Percentiles rank a stretch among this genome's conserved stretches.
Evolutionary conservation across 2,329 filamentous ascomycete species (phyloP).

Genomic region (Cladophialophora carrionii): DNA sequence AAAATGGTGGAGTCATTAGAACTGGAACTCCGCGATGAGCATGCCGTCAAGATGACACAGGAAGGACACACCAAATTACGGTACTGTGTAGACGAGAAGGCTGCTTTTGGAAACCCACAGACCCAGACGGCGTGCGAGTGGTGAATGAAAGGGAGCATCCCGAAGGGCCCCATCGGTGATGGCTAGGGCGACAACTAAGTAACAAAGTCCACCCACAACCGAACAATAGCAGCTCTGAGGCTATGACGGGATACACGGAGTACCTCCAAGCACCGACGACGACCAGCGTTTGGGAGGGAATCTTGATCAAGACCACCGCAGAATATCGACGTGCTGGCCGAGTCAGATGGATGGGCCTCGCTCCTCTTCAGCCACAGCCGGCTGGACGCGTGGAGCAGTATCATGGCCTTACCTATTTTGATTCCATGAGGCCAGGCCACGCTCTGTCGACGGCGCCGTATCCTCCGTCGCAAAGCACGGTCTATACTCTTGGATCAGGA

Average conservation of each 20-base stretch:
- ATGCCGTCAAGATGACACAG: background rate
- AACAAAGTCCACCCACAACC: background rate
- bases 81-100: background rate
- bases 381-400: background rate
- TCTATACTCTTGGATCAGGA: background rate
- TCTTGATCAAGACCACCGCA: background rate
- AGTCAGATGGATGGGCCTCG: background rate
- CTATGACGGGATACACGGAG: background rate
- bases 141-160: background rate
- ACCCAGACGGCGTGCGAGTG: background rate
- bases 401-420: background rate
- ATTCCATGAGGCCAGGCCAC: background rate
- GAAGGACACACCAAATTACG: background rate
- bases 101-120: background rate
- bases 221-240: background rate
- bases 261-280: background rate
- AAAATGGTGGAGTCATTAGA: background rate
- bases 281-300: background rate
- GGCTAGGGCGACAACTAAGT: too few relatives aligned
- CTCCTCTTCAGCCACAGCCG: background rate
- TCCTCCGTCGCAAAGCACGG: background rate
- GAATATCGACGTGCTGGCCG: background rate
- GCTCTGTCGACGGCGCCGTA: background rate
- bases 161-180: background rate
- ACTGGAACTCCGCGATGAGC: background rate